phyloP scores from a whole-genome alignment of 2,329 filamentous ascomycete species.

The Diplodia corticola region DNA sequence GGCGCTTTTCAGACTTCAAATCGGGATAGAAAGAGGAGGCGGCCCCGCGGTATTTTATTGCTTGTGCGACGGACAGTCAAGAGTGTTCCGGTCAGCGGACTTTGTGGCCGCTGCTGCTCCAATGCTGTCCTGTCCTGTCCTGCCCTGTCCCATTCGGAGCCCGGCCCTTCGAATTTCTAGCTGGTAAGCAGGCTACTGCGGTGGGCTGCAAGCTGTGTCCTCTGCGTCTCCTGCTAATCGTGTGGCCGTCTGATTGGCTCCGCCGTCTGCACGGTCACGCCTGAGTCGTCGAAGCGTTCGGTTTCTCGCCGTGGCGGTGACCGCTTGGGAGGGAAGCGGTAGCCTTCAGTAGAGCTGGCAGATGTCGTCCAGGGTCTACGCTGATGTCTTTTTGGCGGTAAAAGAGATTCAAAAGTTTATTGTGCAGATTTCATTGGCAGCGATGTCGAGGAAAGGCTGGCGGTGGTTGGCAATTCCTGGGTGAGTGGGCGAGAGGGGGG shows the following conservation, averaged over 20 bases:
- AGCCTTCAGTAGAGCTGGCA: background rate
- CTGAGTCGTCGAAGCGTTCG: background rate
- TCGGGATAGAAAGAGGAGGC: too few species aligned
- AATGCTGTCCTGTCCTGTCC: background rate
- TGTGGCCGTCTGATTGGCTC: constrained; percentile 14
- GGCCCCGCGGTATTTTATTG: background rate
- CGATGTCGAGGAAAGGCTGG: background rate
- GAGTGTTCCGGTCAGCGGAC: background rate
- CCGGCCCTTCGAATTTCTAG: background rate
- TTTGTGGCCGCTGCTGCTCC: background rate
- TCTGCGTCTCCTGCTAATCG: constrained; percentile 5
- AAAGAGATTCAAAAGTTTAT: background rate
- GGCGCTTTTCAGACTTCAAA: background rate
- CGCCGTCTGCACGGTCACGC: background rate
- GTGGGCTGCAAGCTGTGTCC: background rate
- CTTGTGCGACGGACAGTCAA: background rate
- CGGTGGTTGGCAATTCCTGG: background rate
- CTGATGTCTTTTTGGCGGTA: too few species aligned
- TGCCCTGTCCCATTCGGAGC: background rate
- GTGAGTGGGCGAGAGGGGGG: background rate
- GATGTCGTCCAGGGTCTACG: background rate
- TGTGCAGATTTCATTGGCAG: background rate
- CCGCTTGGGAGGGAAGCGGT: background rate
- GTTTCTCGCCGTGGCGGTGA: constrained; percentile 9
- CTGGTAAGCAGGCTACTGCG: constrained; percentile 1